These are phyloP conservation scores for Teunomyces pallodes DNA, from an alignment of 805 yeast species.

Conservation along the genomic window DNA sequence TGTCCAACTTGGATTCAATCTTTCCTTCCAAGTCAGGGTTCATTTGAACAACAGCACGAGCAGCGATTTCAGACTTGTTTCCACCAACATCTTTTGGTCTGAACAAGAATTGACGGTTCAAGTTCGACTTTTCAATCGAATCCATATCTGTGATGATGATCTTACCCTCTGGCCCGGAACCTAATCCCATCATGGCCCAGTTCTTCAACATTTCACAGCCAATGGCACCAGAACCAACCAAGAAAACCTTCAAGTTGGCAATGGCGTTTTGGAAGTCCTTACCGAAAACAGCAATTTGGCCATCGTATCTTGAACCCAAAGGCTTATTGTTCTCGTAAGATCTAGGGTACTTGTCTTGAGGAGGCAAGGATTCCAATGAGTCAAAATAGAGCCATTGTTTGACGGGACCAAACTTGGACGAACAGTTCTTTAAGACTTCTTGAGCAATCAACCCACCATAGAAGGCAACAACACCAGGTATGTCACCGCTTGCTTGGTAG, in stretches of 20 bases:
- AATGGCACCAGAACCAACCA: constrained; percentile 97
- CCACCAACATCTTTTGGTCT: constrained; percentile 93
- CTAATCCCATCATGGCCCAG: constrained; percentile 97
- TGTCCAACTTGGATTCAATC: constrained; percentile 74
- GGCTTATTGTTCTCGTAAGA: constrained; percentile 73
- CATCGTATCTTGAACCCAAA: constrained; percentile 79
- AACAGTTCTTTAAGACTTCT: constrained; percentile 91
- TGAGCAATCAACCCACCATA: constrained; percentile 95
- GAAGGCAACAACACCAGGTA: constrained; percentile 86
- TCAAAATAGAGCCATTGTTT: constrained; percentile 92
- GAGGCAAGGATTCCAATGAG: constrained; percentile 87
- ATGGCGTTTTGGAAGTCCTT: constrained; percentile 67
- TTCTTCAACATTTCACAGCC: constrained; percentile 98
- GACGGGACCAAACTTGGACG: constrained; percentile 93
- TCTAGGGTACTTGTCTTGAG: constrained; percentile 54
- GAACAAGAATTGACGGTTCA: constrained; percentile 94
- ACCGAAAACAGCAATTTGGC: constrained; percentile 95
- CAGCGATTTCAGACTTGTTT: constrained; percentile 87
- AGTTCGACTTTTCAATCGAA: constrained; percentile 90
- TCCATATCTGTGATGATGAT: constrained; percentile 90
- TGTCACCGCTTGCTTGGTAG: constrained; percentile 85
- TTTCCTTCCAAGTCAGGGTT: constrained; percentile 80
- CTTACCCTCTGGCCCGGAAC: constrained; percentile 85
- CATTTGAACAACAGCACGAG: constrained; percentile 78
- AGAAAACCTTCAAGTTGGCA: constrained; percentile 76